Percentiles rank a stretch among this genome's conserved stretches.
phyloP scores from a whole-genome alignment of 1,139 yeast genomes.

The Saccharomycopsis hybrid region DNA sequence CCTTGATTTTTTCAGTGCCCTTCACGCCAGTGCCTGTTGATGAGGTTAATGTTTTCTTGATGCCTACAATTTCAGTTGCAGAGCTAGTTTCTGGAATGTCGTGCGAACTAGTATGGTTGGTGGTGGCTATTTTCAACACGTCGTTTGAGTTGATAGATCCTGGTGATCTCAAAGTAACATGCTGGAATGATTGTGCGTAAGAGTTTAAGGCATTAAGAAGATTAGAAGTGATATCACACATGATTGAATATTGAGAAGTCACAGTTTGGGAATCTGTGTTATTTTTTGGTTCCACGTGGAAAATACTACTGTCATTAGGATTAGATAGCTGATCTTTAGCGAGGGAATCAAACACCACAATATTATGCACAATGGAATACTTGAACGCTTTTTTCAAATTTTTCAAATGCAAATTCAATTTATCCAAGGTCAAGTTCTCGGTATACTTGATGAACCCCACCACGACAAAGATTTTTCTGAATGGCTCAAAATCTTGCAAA shows the following conservation, averaged over 20 bases:
- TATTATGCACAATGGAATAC: constrained; percentile 55
- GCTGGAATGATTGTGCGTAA: constrained; percentile 64
- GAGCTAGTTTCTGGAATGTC: constrained; percentile 23
- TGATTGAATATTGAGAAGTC: constrained; percentile 47
- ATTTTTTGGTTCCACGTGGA: constrained; percentile 15
- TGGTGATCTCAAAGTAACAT: constrained; percentile 69
- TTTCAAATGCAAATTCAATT: constrained; percentile 29
- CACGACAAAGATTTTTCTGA: constrained; percentile 63
- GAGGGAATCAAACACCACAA: constrained; percentile 45
- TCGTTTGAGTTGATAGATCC: constrained; percentile 53
- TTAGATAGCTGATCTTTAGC: not conserved
- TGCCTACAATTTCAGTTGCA: not conserved
- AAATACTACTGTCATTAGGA: constrained; percentile 7
- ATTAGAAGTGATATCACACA: constrained; percentile 66
- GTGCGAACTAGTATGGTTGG: constrained; percentile 10
- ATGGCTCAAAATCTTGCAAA: constrained; percentile 85
- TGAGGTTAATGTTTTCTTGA: constrained; percentile 25
- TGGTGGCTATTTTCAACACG: constrained; percentile 27
- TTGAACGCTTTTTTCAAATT: constrained; percentile 43
- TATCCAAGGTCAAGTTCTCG: constrained; percentile 28
- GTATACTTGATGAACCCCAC: constrained; percentile 54
- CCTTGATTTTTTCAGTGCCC: constrained; percentile 36
- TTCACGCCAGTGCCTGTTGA: constrained; percentile 21
- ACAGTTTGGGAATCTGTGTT: constrained; percentile 20
- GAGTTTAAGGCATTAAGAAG: constrained; percentile 59